Base-by-base conservation (phyloP, 1,284 basidiomycete genomes). In the Thecaphora thlaspeos region DNA sequence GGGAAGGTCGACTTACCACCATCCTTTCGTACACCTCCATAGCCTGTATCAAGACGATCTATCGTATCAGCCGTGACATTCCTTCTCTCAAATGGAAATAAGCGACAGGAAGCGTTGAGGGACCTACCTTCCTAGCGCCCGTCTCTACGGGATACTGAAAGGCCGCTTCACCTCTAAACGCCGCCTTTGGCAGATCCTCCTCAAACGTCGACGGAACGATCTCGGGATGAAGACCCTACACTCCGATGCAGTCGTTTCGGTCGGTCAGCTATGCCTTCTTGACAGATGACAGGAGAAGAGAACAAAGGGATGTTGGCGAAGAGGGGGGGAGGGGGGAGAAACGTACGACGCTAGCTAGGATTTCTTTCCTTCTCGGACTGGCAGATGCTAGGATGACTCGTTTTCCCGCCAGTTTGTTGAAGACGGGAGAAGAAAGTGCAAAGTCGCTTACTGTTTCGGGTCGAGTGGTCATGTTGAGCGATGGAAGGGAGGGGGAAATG, bases 101-200 rank as follows among this genome's bases (percentile, higher is more conserved):
- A n/a, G n/a, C n/a, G n/a, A n/a, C n/a, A n/a, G n/a, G n/a, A n/a
- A n/a, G n/a, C n/a, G n/a, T n/a, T n/a, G n/a, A n/a, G n/a, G 22
- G 12, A 48, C 61, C 36, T 3, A 55, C 61, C 81, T 96, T 97
- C 65, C 93, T 88, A 2, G 86, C 86, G 2, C 91, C 91, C 0
- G 92, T 97, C 9, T 92, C 87, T 5, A 95, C 89, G 0, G 93
- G 90, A 76, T 98, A 97, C 75, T 95, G 91, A 55, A 90, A 89
- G 17, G 68, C 62, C 3, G 89, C 83, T 60, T 89, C 84, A 23
- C 85, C 85, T 54, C 87, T 71, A 55, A 80, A 97, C 2, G 84
- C 83, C 18, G 80, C 80, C 43, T 88, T 81, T 0, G 85, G 82
- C 15, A 97, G 81, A 71, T 93, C 82, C 78, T 97, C 94, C 36